Conservation (phyloP, 1,284 basidiomycete genomes). For the Pseudozyma pruni region DNA sequence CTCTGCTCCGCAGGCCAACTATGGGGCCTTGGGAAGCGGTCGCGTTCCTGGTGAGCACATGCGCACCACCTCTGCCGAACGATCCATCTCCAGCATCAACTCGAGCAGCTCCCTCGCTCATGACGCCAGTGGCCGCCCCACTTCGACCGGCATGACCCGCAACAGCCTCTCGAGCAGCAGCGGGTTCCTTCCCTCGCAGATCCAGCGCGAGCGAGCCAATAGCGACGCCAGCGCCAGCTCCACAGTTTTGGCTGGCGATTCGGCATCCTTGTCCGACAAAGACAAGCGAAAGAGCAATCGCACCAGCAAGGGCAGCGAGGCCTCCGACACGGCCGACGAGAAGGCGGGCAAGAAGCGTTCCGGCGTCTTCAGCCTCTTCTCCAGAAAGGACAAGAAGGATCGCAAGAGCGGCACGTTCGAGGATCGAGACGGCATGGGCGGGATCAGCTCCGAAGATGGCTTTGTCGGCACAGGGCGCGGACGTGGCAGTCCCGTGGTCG, state of each 20-base stretch:
- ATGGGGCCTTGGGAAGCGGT: slow-evolving; percentile 14
- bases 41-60: slow-evolving; percentile 24
- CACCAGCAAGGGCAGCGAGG: slow-evolving; percentile 45
- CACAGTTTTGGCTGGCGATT: slow-evolving; percentile 27
- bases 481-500: slow-evolving; percentile 17
- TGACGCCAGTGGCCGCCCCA: slow-evolving; percentile 25
- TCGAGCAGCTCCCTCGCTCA: slow-evolving; percentile 15
- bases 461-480: slow-evolving; percentile 13
- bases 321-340: slow-evolving; percentile 47
- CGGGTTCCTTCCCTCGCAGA: slow-evolving; percentile 57
- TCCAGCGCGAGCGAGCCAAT: slow-evolving; percentile 54
- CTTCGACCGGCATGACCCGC: slow-evolving; percentile 29
- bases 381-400: slow-evolving; percentile 63
- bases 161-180: slow-evolving; percentile 45
- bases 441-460: slow-evolving; percentile 52
- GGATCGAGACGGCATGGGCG: slow-evolving; percentile 47
- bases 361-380: slow-evolving; percentile 63
- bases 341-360: slow-evolving; percentile 63
- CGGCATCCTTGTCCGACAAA: slow-evolving; percentile 28
- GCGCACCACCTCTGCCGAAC: slow-evolving; percentile 48
- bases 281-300: slow-evolving; percentile 52
- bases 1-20: slow-evolving; percentile 26
- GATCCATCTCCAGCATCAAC: slow-evolving; percentile 47
- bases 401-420: slow-evolving; percentile 56
- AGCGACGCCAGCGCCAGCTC: slow-evolving; percentile 53